These are phyloP conservation scores for Nidula microcarpa DNA, from an alignment of 768 basidiomycete genomes.

Conservation along the genomic window DNA sequence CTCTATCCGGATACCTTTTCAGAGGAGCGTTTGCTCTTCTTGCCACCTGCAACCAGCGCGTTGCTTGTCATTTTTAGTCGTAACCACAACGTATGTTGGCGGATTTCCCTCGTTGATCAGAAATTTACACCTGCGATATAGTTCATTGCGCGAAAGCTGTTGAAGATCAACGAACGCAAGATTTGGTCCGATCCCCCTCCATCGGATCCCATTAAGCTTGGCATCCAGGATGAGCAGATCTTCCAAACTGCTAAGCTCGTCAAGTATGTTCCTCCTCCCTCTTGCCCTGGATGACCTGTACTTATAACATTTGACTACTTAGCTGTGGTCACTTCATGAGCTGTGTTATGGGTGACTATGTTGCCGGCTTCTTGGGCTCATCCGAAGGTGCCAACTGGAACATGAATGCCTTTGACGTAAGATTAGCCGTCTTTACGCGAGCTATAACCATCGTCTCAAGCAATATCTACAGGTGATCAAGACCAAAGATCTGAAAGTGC, in stretches of 20 bases:
- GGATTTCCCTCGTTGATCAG: too few relatives aligned
- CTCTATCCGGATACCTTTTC: constrained; percentile 52
- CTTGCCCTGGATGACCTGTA: background rate
- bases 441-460: background rate
- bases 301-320: background rate
- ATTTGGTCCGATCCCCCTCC: constrained; percentile 41
- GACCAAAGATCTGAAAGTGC: constrained; percentile 24
- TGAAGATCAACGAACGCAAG: constrained; percentile 53
- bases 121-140: constrained; percentile 12
- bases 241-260: constrained; percentile 55
- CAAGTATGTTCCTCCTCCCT: constrained; percentile 27
- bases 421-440: background rate
- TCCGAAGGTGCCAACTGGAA: constrained; percentile 52
- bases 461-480: constrained; percentile 26
- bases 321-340: constrained; percentile 55
- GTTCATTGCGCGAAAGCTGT: constrained; percentile 51
- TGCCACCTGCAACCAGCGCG: constrained; percentile 51
- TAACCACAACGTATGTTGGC: constrained; percentile 51
- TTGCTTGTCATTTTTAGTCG: constrained; percentile 54
- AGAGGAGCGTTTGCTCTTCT: constrained; percentile 47
- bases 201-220: constrained; percentile 13
- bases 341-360: constrained; percentile 55
- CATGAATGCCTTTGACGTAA: constrained; percentile 44
- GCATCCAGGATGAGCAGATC: constrained; percentile 50
- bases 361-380: constrained; percentile 53